Evolutionary conservation across 179 eudicot species (phyloP), one percentile per base, ranked within the genome.

Genomic region (Camellia oleifera): DNA sequence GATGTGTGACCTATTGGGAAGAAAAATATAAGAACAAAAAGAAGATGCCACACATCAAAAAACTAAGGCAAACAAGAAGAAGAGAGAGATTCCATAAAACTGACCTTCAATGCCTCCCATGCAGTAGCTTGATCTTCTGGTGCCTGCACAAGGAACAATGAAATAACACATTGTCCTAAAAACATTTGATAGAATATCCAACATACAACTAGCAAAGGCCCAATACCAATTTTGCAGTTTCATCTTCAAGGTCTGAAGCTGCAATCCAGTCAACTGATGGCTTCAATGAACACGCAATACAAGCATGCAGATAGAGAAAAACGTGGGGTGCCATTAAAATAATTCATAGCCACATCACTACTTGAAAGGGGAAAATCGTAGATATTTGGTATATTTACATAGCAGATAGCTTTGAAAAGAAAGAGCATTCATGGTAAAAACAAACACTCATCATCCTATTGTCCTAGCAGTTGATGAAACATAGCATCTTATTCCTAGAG

Each of bases 191-290:
- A 75, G 57, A 76, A 42, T 26, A 14, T 53, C n/a, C 66, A 50
- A 14, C 6, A 56, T 20, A 4, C 52, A 68, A 60, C 7, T 46
- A 60, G 58, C 54, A 74, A 72, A 44, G 50, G 4, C 63, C 18
- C 72, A 32, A 46, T 92, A 96, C 99, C 93, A 53, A 77, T 82
- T 80, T 81, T 68, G 93, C 97, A 85, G 92, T 91, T 61, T 94
- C 99, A 79, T 96, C 99, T 87, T 96, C 99, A 74, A 96, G 95
- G 79, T 96, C 99, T 60, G n/a, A n/a, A 81, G 99, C 99, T 63
- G 99, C 99, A 88, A 94, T 91, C 98, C 99, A 96, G 76, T 96
- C 98, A 73, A 96, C n/a, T 57, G 86, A 68, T 57, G 97, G 98
- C 92, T 91, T 91, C 87, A 89, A 63, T 48, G 94, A 90, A 80